Percentiles rank a stretch among this genome's conserved stretches.
These are phyloP conservation scores for Colletotrichum gigasporum DNA, from an alignment of 2,329 filamentous ascomycete species.

Conservation along the genomic window DNA sequence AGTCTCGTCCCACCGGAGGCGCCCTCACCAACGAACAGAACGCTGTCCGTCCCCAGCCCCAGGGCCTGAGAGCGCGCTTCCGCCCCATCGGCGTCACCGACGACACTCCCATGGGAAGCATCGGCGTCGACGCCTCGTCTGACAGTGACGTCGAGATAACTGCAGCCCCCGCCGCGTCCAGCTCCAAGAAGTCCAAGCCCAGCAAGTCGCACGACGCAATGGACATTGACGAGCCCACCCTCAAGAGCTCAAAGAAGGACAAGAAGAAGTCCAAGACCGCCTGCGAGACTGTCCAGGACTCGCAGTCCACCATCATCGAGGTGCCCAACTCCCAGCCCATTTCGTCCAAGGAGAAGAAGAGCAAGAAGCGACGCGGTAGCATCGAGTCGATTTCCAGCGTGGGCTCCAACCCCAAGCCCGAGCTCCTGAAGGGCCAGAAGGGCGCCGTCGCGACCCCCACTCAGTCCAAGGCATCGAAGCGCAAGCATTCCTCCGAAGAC, in stretches of 20 bases:
- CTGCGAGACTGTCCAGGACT: not conserved
- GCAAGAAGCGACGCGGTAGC: conserved; percentile 41
- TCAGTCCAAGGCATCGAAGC: conserved; percentile 32
- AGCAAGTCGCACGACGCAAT: conserved; percentile 37
- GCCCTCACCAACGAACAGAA: conserved; percentile 57
- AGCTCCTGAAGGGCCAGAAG: not conserved
- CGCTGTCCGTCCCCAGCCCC: conserved; percentile 70
- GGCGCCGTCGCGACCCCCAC: conserved; percentile 6
- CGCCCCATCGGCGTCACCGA: conserved; percentile 68
- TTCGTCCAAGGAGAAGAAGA: conserved; percentile 42
- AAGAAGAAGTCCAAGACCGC: conserved; percentile 42
- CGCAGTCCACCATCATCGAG: conserved; percentile 19
- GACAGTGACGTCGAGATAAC: conserved; percentile 56
- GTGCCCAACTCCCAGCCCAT: conserved; percentile 31
- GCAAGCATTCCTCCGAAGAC: conserved; percentile 40
- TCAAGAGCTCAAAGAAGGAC: conserved; percentile 39
- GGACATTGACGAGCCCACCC: conserved; percentile 30
- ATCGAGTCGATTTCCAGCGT: conserved; percentile 30
- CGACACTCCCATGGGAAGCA: conserved; percentile 43
- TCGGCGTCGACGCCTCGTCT: conserved; percentile 51
- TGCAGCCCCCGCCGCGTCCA: conserved; percentile 43
- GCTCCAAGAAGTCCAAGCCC: conserved; percentile 46
- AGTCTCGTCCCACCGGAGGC: conserved; percentile 44
- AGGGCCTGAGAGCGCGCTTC: conserved; percentile 73
- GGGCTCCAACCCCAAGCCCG: conserved; percentile 8